Conservation (phyloP, 345 rosid genomes). For the Gossypium ekmanianum region DNA sequence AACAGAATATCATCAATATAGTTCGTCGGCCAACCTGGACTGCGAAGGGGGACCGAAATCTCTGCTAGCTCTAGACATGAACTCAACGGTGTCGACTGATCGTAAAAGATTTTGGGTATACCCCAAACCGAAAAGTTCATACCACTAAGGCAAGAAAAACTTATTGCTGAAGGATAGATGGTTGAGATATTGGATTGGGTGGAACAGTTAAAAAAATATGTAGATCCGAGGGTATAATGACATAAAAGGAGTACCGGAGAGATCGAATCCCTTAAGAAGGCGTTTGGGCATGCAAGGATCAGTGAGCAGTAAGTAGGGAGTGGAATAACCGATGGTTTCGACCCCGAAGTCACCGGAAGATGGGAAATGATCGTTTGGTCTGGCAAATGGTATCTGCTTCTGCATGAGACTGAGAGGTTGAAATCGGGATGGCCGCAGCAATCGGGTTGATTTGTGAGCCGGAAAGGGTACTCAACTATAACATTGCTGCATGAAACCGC, state of each 20-base stretch:
- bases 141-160: slow-evolving; percentile 23
- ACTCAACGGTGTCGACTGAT: not conserved
- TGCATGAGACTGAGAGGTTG: slow-evolving; percentile 17
- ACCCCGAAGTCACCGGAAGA: slow-evolving; percentile 6
- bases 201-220: slow-evolving; percentile 33
- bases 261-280: slow-evolving; percentile 17
- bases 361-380: not conserved
- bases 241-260: slow-evolving; percentile 13
- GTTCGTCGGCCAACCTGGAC: not conserved
- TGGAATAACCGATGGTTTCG: not conserved
- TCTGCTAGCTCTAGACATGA: not conserved
- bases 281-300: slow-evolving; percentile 26
- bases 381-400: not conserved
- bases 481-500: not conserved
- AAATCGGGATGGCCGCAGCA: slow-evolving; percentile 17
- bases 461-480: not conserved
- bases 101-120: not conserved
- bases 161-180: not conserved
- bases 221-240: not conserved
- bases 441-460: not conserved
- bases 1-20: not conserved
- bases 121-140: slow-evolving; percentile 17
- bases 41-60: slow-evolving; percentile 8
- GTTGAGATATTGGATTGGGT: not conserved
- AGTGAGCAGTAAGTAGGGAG: not conserved